Evolutionary conservation across 1,139 yeast species (phyloP).

Genomic region (Pichia terricola): DNA sequence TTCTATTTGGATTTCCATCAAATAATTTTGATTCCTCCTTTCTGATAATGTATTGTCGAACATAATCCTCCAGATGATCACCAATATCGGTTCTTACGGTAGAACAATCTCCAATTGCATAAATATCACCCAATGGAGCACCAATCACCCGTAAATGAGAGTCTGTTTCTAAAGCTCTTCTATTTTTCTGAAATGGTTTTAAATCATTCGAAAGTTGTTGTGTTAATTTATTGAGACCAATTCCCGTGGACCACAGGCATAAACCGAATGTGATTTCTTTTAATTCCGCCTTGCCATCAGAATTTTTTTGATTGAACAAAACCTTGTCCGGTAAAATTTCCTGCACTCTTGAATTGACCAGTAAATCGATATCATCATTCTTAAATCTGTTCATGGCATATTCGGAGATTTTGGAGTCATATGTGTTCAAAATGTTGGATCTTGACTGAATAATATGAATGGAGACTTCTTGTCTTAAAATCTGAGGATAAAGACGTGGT

Average conservation of each 20-base stretch:
- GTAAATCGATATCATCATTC: constrained; percentile 48
- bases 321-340: constrained; percentile 45
- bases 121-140: constrained; percentile 51
- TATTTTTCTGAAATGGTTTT: constrained; percentile 38
- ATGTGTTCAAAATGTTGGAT: constrained; percentile 53
- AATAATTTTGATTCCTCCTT: constrained; percentile 21
- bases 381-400: constrained; percentile 52
- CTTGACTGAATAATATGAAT: constrained; percentile 59
- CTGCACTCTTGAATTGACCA: constrained; percentile 51
- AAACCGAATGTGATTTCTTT: constrained; percentile 50
- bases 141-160: constrained; percentile 55
- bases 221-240: constrained; percentile 49
- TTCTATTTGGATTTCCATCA: constrained; percentile 16
- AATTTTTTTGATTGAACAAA: constrained; percentile 37
- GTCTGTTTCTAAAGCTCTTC: constrained; percentile 57
- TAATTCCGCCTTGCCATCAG: constrained; percentile 24
- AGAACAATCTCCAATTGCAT: constrained; percentile 61
- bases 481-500: constrained; percentile 41
- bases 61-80: constrained; percentile 39
- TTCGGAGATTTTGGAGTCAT: constrained; percentile 49
- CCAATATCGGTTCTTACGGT: constrained; percentile 51
- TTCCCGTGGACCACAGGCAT: constrained; percentile 64
- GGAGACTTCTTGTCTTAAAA: constrained; percentile 48
- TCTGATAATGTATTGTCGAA: constrained; percentile 32
- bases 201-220: constrained; percentile 36